These are phyloP conservation scores for Fusarium longipes DNA, from an alignment of 2,329 filamentous ascomycete genomes.

Conservation along the genomic window DNA sequence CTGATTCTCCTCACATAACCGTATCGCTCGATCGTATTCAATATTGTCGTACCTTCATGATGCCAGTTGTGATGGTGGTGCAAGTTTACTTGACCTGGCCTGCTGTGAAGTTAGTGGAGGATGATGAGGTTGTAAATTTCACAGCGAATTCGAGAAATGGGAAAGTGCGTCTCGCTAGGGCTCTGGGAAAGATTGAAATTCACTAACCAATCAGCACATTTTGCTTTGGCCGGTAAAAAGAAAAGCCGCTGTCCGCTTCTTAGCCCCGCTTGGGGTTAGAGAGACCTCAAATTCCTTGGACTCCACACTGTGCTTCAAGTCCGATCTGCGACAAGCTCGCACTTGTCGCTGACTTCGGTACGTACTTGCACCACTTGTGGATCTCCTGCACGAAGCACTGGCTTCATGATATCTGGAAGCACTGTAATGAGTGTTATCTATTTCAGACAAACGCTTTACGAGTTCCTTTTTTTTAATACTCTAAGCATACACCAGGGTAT, in stretches of 20 bases:
- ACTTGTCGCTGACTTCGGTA: constrained; percentile 5
- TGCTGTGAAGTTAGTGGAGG: constrained; percentile 54
- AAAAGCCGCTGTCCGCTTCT: constrained; percentile 22
- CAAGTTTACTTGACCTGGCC: constrained; percentile 58
- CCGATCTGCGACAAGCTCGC: neutral
- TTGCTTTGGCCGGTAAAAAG: constrained; percentile 35
- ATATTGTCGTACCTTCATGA: constrained; percentile 58
- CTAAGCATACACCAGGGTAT: no score
- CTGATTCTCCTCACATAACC: neutral
- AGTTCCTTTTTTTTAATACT: no score
- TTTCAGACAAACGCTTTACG: neutral
- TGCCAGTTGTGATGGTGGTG: constrained; percentile 60
- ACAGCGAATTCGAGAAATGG: constrained; percentile 49
- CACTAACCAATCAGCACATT: constrained; percentile 49
- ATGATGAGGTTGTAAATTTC: constrained; percentile 51
- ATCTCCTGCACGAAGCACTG: neutral
- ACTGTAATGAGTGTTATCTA: neutral
- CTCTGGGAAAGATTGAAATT: constrained; percentile 41
- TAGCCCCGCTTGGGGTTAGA: neutral
- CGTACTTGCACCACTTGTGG: constrained; percentile 8
- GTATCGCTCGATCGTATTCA: constrained; percentile 9
- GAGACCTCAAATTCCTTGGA: constrained; percentile 6
- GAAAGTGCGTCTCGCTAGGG: constrained; percentile 59
- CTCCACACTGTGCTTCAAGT: constrained; percentile 17
- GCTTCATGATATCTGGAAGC: neutral